These are phyloP conservation scores for Leishmania martiniquensis DNA, from an alignment of 208 protist species.

Conservation along the genomic window DNA sequence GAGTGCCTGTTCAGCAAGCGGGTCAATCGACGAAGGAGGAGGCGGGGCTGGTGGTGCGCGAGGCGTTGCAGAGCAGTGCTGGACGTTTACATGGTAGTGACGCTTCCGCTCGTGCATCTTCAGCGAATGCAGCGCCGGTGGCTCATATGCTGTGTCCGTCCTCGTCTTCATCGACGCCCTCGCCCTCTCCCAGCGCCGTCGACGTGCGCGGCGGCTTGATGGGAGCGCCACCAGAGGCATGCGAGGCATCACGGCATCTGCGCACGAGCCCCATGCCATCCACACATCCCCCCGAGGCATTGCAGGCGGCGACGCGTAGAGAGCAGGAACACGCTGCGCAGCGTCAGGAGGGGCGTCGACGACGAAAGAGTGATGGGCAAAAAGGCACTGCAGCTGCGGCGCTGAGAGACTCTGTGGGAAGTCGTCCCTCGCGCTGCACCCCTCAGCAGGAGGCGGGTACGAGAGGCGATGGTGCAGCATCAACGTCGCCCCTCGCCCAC, in stretches of 20 bases:
- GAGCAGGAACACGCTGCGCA: background rate
- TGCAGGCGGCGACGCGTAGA: background rate
- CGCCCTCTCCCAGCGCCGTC: background rate
- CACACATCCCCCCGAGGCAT: conserved; percentile 7
- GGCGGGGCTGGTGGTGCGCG: background rate
- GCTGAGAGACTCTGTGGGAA: background rate
- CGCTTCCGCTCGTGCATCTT: background rate
- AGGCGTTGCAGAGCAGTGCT: background rate
- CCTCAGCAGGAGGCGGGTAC: background rate
- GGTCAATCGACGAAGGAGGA: background rate
- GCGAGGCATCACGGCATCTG: conserved; percentile 18
- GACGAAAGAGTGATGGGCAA: background rate
- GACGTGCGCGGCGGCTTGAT: background rate
- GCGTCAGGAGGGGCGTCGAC: no score
- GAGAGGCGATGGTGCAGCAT: background rate
- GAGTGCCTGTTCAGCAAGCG: background rate
- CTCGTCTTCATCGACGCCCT: background rate
- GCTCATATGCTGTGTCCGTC: background rate
- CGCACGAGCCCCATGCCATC: conserved; percentile 7
- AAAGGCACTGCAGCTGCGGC: background rate
- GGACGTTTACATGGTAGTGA: background rate
- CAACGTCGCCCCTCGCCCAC: background rate
- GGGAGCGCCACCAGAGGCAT: background rate
- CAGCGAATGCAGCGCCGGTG: background rate
- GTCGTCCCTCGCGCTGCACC: background rate